Conservation (phyloP, 1,139 yeast genomes). For the Insectozyma bohioensis region DNA sequence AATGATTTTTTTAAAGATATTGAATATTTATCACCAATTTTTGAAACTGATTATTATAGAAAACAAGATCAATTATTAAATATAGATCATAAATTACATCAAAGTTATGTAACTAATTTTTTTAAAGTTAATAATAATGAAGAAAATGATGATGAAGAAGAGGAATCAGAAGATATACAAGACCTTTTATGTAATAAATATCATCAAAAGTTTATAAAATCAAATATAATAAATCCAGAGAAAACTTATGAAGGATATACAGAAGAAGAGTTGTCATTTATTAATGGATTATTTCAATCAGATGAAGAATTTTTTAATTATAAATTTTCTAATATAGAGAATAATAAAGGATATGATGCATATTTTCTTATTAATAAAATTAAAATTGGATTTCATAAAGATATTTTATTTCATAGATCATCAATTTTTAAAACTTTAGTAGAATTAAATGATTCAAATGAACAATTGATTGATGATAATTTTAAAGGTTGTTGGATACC, state of each 20-base stretch:
- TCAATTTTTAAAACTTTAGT: conserved; percentile 24
- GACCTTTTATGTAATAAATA: neutral
- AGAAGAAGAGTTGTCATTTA: conserved; percentile 8
- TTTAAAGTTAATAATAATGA: conserved; percentile 8
- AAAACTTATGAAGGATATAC: conserved; percentile 20
- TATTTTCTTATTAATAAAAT: conserved; percentile 18
- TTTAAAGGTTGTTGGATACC: conserved; percentile 24
- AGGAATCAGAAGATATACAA: conserved; percentile 11
- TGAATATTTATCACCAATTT: conserved; percentile 48
- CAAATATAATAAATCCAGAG: conserved; percentile 11
- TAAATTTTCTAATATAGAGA: conserved; percentile 9
- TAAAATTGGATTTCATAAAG: conserved; percentile 35
- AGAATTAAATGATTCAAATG: conserved; percentile 16
- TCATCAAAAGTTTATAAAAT: conserved; percentile 1
- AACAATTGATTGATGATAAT: conserved; percentile 16
- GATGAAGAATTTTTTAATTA: conserved; percentile 16
- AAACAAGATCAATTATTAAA: conserved; percentile 39
- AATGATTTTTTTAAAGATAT: conserved; percentile 50
- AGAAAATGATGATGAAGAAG: conserved; percentile 20
- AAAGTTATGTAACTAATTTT: conserved; percentile 25
- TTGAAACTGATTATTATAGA: conserved; percentile 22
- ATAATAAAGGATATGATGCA: conserved; percentile 25
- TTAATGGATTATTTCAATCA: conserved; percentile 16
- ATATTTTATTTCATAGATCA: conserved; percentile 29
- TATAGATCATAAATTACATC: conserved; percentile 20